Evolutionary conservation across 495 filamentous ascomycete genomes (phyloP), one percentile per base, ranked within the genome.

Genomic region (Alectoria sarmentosa): DNA sequence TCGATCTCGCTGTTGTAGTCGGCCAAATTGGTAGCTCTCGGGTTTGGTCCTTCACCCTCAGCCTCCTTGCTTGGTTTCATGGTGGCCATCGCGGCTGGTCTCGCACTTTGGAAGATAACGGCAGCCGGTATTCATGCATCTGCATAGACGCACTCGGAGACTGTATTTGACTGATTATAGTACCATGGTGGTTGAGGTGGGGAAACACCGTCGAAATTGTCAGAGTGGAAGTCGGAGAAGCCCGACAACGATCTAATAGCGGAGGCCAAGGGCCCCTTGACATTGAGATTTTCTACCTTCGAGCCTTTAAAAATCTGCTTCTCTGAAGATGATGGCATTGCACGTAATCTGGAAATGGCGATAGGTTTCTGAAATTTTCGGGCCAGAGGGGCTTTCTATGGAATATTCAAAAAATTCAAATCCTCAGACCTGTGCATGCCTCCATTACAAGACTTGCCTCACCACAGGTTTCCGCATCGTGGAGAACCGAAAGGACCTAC

Each of bases 1-100:
- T 94, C 89, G 42, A 96, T 79, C 67, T 81, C 75, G 37, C 73
- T 72, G 65, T 88, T 87, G 75, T 96, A 95, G 41, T 58, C 78
- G 69, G 52, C 61, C 62, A 55, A 67, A 54, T 64, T 77, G 74
- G 19, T 62, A 66, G 38, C 37, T 23, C 59, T n/a, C 13, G 37
- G 46, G 10, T 54, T 48, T 62, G 13, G 39, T 42, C 58, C 52
- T 21, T 42, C 39, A 26, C 19, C 39, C 10, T 48, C 26, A 13
- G 48, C n/a, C 44, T 55, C 46, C 6, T 61, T 61, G 15, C 26
- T 57, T 38, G 17, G 38, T 32, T 64, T 70, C 63, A 70, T 54
- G 68, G 68, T 54, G 68, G 68, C 66, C 68, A 64, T 58, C 28
- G 42, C 37, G 57, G 66, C n/a, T 63, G 32, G 15, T 32, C 36